Conservation (phyloP, 2,329 filamentous ascomycete species). For the Trichoderma koningii region DNA sequence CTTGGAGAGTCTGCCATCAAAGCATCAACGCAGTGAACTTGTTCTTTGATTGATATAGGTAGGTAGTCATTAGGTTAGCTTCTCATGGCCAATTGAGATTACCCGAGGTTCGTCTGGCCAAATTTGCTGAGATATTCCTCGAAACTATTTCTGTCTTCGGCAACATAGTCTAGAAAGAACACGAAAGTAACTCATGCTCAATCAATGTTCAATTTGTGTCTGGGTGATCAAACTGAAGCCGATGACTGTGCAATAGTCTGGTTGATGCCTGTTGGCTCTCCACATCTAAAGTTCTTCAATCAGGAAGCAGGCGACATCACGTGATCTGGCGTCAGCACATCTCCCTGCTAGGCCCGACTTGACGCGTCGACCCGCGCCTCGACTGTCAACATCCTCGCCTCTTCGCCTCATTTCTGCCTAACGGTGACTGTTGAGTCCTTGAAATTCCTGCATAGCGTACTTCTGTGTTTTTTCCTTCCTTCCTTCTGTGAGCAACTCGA, state of each 20-base stretch:
- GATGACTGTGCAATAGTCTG: not conserved
- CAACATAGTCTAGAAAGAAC: not conserved
- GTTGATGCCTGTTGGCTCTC: slow-evolving; percentile 3
- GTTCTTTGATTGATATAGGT: too few relatives aligned
- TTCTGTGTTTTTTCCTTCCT: not conserved
- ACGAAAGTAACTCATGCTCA: too few relatives aligned
- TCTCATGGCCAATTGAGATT: too few relatives aligned
- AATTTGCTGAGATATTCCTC: not conserved
- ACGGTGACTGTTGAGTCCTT: not conserved
- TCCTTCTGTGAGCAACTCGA: not conserved
- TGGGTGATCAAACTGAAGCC: not conserved
- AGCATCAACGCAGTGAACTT: too few relatives aligned
- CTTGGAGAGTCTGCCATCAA: too few relatives aligned
- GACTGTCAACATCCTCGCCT: slow-evolving; percentile 32
- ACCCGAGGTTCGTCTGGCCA: too few relatives aligned
- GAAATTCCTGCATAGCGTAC: not conserved
- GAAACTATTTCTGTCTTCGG: not conserved
- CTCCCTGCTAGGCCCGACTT: slow-evolving; percentile 32
- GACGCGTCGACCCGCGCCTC: slow-evolving; percentile 43
- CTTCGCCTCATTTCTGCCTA: slow-evolving; percentile 27
- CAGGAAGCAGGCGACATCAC: slow-evolving; percentile 33
- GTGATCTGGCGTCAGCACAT: slow-evolving; percentile 44
- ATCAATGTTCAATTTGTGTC: not conserved
- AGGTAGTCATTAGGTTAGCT: too few relatives aligned
- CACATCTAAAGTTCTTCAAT: not conserved